Evolutionary conservation across 2,329 filamentous ascomycete genomes (phyloP).

Genomic region (Huntiella abstrusa): DNA sequence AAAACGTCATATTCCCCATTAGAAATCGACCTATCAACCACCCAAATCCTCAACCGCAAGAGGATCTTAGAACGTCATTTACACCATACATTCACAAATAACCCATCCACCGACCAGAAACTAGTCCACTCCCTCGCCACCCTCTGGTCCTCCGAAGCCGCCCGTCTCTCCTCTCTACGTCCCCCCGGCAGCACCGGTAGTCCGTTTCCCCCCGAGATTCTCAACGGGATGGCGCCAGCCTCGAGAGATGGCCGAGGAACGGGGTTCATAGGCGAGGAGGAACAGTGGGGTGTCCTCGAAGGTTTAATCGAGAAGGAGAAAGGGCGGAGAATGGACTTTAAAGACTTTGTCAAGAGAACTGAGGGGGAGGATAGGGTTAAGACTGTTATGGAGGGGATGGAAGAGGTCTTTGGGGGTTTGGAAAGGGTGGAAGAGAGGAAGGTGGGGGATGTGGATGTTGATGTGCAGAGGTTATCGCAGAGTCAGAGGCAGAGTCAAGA

Average conservation of each 20-base stretch:
- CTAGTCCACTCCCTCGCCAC: slow-evolving; percentile 87
- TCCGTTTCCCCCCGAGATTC: slow-evolving; percentile 48
- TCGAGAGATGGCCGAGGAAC: slow-evolving; percentile 31
- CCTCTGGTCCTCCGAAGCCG: slow-evolving; percentile 78
- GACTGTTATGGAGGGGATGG: slow-evolving; percentile 65
- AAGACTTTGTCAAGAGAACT: slow-evolving; percentile 35
- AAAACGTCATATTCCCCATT: slow-evolving; percentile 45
- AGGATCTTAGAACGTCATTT: slow-evolving; percentile 58
- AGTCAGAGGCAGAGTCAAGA: slow-evolving; percentile 1
- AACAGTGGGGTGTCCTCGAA: slow-evolving; percentile 49
- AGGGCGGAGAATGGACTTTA: too few species aligned
- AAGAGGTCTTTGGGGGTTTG: slow-evolving; percentile 38
- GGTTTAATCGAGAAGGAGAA: slow-evolving; percentile 46
- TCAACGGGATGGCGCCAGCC: slow-evolving; percentile 74
- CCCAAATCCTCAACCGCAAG: slow-evolving; percentile 69
- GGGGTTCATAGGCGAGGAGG: slow-evolving; percentile 87
- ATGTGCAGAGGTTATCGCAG: slow-evolving; percentile 36
- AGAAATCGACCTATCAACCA: slow-evolving; percentile 75
- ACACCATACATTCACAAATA: slow-evolving; percentile 65
- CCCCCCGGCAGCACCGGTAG: slow-evolving; percentile 19
- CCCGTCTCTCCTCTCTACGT: slow-evolving; percentile 40
- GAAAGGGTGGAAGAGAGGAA: slow-evolving; percentile 12
- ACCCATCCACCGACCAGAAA: slow-evolving; percentile 50
- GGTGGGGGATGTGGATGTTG: slow-evolving; percentile 33
- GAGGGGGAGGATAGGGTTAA: slow-evolving; percentile 42